Conservation (phyloP, 1,284 basidiomycete genomes). For the Mycosarcoma mackinlayi region DNA sequence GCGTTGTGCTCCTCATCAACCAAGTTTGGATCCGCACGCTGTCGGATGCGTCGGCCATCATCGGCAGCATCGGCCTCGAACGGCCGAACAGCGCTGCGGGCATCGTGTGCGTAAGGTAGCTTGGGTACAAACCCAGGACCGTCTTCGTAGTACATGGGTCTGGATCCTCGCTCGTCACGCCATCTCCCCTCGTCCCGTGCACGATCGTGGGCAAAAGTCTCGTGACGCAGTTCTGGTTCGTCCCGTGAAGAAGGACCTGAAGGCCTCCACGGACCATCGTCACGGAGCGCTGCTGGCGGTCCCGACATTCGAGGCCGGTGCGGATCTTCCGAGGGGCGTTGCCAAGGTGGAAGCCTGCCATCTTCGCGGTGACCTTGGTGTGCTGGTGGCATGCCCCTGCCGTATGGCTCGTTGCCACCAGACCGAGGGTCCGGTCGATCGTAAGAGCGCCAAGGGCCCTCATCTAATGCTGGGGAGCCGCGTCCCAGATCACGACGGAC, state of each 20-base stretch:
- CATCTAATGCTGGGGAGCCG: slow-evolving; percentile 18
- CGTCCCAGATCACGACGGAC: slow-evolving; percentile 19
- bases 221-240: slow-evolving; percentile 14
- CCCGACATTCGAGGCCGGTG: slow-evolving; percentile 28
- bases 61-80: slow-evolving; percentile 21
- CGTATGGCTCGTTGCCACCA: slow-evolving; percentile 23
- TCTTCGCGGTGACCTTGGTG: slow-evolving; percentile 19
- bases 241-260: slow-evolving; percentile 8
- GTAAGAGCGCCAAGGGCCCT: slow-evolving; percentile 24
- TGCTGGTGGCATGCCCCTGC: slow-evolving; percentile 15
- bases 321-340: slow-evolving; percentile 18
- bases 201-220: slow-evolving; percentile 21
- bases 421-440: slow-evolving; percentile 24
- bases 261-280: slow-evolving; percentile 24
- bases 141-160: slow-evolving; percentile 19
- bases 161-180: slow-evolving; percentile 23
- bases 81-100: slow-evolving; percentile 7
- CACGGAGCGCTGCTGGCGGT: slow-evolving; percentile 14
- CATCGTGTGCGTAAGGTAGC: slow-evolving; percentile 14
- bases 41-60: slow-evolving; percentile 25
- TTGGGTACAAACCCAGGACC: slow-evolving; percentile 6
- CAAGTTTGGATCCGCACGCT: slow-evolving; percentile 20
- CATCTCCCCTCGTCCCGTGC: slow-evolving; percentile 27
- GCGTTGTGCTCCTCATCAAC: slow-evolving; percentile 20
- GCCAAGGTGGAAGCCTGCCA: slow-evolving; percentile 14